Evolutionary conservation across 306 rosid genomes (phyloP), one percentile per base, ranked within the genome.

Genomic region (Fragaria ananassa): DNA sequence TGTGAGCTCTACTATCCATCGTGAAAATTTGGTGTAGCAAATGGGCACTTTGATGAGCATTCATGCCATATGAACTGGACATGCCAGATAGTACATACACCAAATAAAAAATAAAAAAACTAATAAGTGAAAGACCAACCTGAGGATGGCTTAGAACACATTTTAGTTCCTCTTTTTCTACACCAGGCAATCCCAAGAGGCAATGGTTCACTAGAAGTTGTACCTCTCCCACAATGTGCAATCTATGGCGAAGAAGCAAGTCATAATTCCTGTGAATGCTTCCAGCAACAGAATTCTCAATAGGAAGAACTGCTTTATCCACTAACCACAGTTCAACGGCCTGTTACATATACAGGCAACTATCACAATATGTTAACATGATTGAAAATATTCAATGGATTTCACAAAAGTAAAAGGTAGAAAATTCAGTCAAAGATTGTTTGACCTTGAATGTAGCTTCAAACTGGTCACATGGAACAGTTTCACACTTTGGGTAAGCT

Each of bases 241-340:
- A 84, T 64, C 96, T 90, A 82, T 93, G 98, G 68, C 90, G 91
- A 77, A 93, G 98, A 63, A 93, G 98, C 58, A 93, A 83, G 76
- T 93, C 98, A 69, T 93, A 93, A 77, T 93, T 91, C 8, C 96
- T 97, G 84, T 91, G 97, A 80, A 88, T 86, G 87, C 98, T 93
- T 85, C 97, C 98, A 58, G 81, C 90, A 61, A 87, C 89, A 71
- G 97, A 88, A 81, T 88, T 93, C 87, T 93, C 97, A 72, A 93
- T 91, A 25, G 98, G 97, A 63, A 93, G 90, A 88, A 93, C 93
- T 47, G 98, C 93, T 87, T 87, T 93, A 49, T 93, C 97, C 60
- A 88, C 98, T 34, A 91, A 74, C 97, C 97, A 91, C 71, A 91
- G 81, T 78, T 93, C 97, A 82, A 93, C 98, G 53, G 98, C 98